These are phyloP conservation scores for Saccharomyces pastorianus DNA, from an alignment of 1,139 yeast species.

Conservation along the genomic window DNA sequence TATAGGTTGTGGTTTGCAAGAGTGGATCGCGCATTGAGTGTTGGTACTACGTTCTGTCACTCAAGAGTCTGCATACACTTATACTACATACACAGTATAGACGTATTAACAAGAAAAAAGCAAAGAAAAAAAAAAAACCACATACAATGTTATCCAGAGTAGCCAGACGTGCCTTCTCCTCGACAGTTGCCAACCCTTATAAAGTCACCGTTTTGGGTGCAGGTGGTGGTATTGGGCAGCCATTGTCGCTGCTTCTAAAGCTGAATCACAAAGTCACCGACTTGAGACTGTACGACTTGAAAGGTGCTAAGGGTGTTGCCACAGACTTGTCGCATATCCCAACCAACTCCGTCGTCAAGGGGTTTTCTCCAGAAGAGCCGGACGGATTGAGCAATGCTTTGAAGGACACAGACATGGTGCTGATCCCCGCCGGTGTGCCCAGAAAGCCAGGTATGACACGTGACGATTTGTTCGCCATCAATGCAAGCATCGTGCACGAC, in stretches of 20 bases:
- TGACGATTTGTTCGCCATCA: slow-evolving; percentile 95
- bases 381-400: slow-evolving; percentile 73
- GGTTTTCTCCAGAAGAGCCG: slow-evolving; percentile 66
- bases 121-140: neutral
- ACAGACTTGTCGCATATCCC: slow-evolving; percentile 92
- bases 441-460: slow-evolving; percentile 99
- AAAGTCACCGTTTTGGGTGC: slow-evolving; percentile 92
- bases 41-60: neutral
- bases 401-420: slow-evolving; percentile 74
- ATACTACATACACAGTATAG: neutral
- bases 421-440: slow-evolving; percentile 98
- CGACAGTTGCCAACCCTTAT: slow-evolving; percentile 57
- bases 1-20: neutral
- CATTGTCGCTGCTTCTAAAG: slow-evolving; percentile 83
- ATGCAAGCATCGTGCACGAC: slow-evolving; percentile 91
- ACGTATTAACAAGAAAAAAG: neutral
- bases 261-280: slow-evolving; percentile 78
- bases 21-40: neutral
- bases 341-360: slow-evolving; percentile 75
- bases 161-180: slow-evolving; percentile 61
- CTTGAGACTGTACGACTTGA: slow-evolving; percentile 83
- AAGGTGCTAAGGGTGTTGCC: slow-evolving; percentile 95
- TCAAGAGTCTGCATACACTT: neutral
- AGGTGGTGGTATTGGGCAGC: slow-evolving; percentile 99
- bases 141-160: slow-evolving; percentile 17